Evolutionary conservation across 2,329 filamentous ascomycete species (phyloP), one percentile per base, ranked within the genome.

Genomic region (Aureobasidium sp.): DNA sequence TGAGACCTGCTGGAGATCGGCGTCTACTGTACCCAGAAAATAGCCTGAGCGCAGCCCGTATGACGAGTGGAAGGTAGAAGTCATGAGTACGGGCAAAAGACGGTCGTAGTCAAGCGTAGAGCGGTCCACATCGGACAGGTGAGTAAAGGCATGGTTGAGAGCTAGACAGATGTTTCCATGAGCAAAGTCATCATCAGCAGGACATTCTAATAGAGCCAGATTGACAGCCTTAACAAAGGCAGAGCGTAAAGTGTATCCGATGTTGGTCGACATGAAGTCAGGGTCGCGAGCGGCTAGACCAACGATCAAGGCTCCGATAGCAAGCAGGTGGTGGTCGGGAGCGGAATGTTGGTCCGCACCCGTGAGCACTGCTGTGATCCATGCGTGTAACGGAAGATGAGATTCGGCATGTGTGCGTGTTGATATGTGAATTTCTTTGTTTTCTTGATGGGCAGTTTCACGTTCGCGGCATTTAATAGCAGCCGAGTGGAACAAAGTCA

Each of bases 301-400:
- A 69, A 93, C 81, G 61, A 96, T 74, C 23, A 95, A 77, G 3
- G 90, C 92, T 0, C 86, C 85, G 9, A 96, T 81, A 5, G 92
- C 81, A n/a, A 96, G 77, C 31, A 91, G 74, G 72, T 96, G 91
- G 71, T 90, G 86, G 90, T 90, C 96, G 68, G 89, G 78, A 19
- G 79, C 81, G 31, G 77, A 86, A 66, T 78, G 79, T 46, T 82
- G 83, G 67, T 86, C 81, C 17, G 84, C 83, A 9, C 83, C 84
- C 42, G 77, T 78, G 2, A 83, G 77, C 2, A 84, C 75, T 1
- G 84, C 82, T 64, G 77, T 79, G 25, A 81, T 74, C 84, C 84
- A 86, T 50, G 80, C 80, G 49, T 82, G 78, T 17, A 78, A 73
- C 7, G 69, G 65, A 10, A 74, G 59, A 19, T 67, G 68, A 17